A percentile compares a stretch with the other conserved stretches of the same genome.
These are phyloP conservation scores for Hortiboletus rubellus DNA, from an alignment of 1,284 basidiomycete genomes.

Conservation along the genomic window DNA sequence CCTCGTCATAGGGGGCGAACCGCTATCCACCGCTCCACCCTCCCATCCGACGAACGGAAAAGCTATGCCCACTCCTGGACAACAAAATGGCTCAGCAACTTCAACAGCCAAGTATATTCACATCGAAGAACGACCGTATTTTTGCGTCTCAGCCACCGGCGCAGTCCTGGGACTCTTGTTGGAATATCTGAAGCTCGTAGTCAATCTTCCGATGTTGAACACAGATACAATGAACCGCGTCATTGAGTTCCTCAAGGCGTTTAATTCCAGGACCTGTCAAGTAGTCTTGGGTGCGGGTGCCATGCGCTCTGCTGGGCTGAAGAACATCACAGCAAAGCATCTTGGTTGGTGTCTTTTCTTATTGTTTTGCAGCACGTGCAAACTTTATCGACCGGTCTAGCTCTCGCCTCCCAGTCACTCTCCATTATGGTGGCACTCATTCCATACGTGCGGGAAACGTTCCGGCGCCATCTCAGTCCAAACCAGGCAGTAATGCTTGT, in stretches of 20 bases:
- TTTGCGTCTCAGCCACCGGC: constrained; percentile 83
- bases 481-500: constrained; percentile 96
- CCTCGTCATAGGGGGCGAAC: constrained; percentile 44
- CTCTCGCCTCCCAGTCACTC: constrained; percentile 92
- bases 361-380: constrained; percentile 12
- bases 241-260: constrained; percentile 95
- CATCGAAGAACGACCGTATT: constrained; percentile 84
- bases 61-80: constrained; percentile 24
- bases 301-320: constrained; percentile 95
- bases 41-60: constrained; percentile 25
- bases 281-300: constrained; percentile 97
- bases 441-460: constrained; percentile 93
- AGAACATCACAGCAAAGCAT: constrained; percentile 99
- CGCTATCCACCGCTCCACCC: constrained; percentile 3
- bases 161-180: constrained; percentile 74
- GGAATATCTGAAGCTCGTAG: constrained; percentile 88
- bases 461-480: constrained; percentile 86
- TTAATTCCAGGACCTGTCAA: constrained; percentile 98
- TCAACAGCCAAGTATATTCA: constrained; percentile 68
- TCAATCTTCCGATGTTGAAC: constrained; percentile 86
- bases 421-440: constrained; percentile 96
- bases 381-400: constrained; percentile 42
- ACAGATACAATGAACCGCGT: constrained; percentile 93
- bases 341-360: constrained; percentile 55
- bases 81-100: constrained; percentile 33